Evolutionary conservation across 306 rosid species (phyloP).

Genomic region (Prosopis cineraria): DNA sequence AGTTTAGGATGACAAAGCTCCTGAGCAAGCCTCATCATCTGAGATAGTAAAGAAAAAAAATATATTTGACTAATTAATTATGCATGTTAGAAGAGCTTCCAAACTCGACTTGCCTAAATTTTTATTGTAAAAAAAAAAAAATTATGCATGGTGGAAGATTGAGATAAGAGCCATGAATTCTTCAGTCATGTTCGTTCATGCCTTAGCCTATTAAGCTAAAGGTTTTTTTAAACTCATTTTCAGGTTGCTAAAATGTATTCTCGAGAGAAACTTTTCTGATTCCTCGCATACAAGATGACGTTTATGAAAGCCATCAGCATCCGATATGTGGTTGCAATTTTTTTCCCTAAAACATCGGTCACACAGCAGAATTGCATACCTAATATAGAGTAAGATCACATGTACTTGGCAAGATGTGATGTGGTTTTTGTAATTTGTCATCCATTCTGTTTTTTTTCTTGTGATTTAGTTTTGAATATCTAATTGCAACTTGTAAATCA

Average conservation of each 20-base stretch:
- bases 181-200: background rate
- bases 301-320: background rate
- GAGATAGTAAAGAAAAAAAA: slow-evolving; percentile 60
- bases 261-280: slow-evolving; percentile 28
- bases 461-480: background rate
- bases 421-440: background rate
- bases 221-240: slow-evolving; percentile 15
- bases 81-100: too few relatives aligned
- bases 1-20: slow-evolving; percentile 79
- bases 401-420: slow-evolving; percentile 6
- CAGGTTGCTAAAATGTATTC: slow-evolving; percentile 91
- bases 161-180: slow-evolving; percentile 13
- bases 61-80: slow-evolving; percentile 9
- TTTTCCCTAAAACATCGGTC: slow-evolving; percentile 30
- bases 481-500: background rate
- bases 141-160: too few relatives aligned
- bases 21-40: slow-evolving; percentile 83
- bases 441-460: background rate
- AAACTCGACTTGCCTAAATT: too few relatives aligned
- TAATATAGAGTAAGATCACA: slow-evolving; percentile 19
- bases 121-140: too few relatives aligned
- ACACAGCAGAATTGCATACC: slow-evolving; percentile 9
- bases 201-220: background rate
- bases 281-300: slow-evolving; percentile 24
- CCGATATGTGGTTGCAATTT: slow-evolving; percentile 2